Conservation (phyloP, 495 filamentous ascomycete genomes). For the Neurospora tetraspora region DNA sequence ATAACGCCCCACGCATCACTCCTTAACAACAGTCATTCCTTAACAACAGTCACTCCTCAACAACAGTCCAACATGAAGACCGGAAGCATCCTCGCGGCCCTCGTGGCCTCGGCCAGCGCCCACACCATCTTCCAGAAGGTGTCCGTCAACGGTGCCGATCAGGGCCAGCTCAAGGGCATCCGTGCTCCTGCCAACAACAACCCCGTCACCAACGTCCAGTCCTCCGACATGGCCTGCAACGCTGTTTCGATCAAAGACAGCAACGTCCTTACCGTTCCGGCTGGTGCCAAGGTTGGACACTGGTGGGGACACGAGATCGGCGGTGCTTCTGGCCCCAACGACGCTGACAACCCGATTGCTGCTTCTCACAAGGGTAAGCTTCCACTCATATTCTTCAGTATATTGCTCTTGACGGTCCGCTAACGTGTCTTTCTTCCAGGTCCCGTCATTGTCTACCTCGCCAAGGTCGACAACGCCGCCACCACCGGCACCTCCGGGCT, state of each 20-base stretch:
- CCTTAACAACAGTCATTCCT: background rate
- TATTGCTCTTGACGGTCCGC: background rate
- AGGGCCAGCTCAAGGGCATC: slow-evolving; percentile 43
- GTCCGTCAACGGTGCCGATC: slow-evolving; percentile 41
- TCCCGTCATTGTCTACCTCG: slow-evolving; percentile 39
- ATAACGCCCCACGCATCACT: background rate
- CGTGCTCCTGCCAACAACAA: slow-evolving; percentile 37
- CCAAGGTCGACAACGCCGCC: slow-evolving; percentile 37
- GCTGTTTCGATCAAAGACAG: slow-evolving; percentile 25
- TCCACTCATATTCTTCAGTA: background rate
- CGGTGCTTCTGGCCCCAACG: slow-evolving; percentile 30
- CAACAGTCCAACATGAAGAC: slow-evolving; percentile 18
- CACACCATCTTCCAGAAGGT: slow-evolving; percentile 39
- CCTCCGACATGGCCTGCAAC: slow-evolving; percentile 31
- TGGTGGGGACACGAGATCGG: slow-evolving; percentile 44
- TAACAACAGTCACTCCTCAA: background rate
- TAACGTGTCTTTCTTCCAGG: slow-evolving; percentile 16
- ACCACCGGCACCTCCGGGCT: slow-evolving; percentile 27
- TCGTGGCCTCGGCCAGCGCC: slow-evolving; percentile 20
- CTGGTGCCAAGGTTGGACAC: slow-evolving; percentile 35
- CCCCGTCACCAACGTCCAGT: slow-evolving; percentile 30
- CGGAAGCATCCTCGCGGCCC: slow-evolving; percentile 15
- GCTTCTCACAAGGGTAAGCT: slow-evolving; percentile 31
- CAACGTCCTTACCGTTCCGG: slow-evolving; percentile 37
- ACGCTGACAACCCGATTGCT: slow-evolving; percentile 43